These are phyloP conservation scores for Metarhizium anisopliae DNA, from an alignment of 2,329 filamentous ascomycete genomes.

Conservation along the genomic window DNA sequence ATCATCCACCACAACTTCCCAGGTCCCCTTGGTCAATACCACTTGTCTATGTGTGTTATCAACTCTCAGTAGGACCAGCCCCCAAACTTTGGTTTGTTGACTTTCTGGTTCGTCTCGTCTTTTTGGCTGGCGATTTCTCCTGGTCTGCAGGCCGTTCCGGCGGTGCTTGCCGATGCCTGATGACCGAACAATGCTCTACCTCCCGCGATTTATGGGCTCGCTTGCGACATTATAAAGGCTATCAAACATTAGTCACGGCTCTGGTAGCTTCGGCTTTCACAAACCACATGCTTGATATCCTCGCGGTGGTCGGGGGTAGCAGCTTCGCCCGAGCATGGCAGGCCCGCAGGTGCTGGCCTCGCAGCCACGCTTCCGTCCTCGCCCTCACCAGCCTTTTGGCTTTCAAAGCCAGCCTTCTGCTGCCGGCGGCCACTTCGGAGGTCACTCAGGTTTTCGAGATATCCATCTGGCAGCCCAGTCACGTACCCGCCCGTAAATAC, in stretches of 20 bases:
- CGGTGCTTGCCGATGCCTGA: not conserved
- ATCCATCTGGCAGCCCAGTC: conserved; percentile 68
- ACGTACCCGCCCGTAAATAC: conserved; percentile 87
- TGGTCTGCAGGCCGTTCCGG: not conserved
- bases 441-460: conserved; percentile 72
- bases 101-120: too few relatives aligned
- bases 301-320: conserved; percentile 1
- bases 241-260: not conserved
- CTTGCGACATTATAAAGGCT: not conserved
- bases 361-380: not conserved
- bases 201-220: not conserved
- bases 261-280: not conserved
- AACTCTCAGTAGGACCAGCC: too few relatives aligned
- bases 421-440: conserved; percentile 37
- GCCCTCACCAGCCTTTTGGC: not conserved
- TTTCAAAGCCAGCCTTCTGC: conserved; percentile 39
- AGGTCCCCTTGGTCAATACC: too few relatives aligned
- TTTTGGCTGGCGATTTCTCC: too few relatives aligned
- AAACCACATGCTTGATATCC: conserved; percentile 5
- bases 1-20: too few relatives aligned
- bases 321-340: not conserved
- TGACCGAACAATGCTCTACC: not conserved
- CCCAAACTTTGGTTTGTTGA: too few relatives aligned
- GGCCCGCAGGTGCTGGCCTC: not conserved
- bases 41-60: too few relatives aligned